These are phyloP conservation scores for Clonostachys byssicola DNA, from an alignment of 2,329 filamentous ascomycete genomes.

Conservation along the genomic window DNA sequence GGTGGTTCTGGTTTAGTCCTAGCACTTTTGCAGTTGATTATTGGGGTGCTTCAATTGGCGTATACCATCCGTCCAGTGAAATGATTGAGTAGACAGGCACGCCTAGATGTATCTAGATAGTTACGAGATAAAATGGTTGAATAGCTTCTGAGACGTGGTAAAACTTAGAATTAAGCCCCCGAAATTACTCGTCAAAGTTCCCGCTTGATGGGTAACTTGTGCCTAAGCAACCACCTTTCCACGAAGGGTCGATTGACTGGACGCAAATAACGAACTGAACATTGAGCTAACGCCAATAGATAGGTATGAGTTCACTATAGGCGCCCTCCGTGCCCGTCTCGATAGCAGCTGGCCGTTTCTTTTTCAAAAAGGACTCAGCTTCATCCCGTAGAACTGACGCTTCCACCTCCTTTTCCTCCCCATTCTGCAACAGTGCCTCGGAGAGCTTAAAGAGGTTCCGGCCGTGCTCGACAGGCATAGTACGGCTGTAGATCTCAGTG, in stretches of 20 bases:
- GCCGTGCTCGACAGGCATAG: slow-evolving; percentile 4
- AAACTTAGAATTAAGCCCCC: too few relatives aligned
- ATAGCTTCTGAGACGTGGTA: background rate
- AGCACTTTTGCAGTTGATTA: background rate
- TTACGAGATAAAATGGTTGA: background rate
- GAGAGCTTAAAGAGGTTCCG: slow-evolving; percentile 6
- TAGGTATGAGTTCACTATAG: background rate
- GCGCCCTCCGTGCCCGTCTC: background rate
- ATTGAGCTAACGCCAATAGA: background rate
- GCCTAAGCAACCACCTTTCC: too few relatives aligned
- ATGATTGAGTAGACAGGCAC: background rate
- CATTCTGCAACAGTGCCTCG: slow-evolving; percentile 2
- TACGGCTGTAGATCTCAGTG: slow-evolving; percentile 1
- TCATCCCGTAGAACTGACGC: background rate
- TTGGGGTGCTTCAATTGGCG: background rate
- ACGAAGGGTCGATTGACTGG: too few relatives aligned
- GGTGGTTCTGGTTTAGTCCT: background rate
- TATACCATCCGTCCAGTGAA: background rate
- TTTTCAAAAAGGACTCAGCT: background rate
- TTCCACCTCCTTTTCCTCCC: background rate
- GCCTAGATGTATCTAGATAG: too few relatives aligned
- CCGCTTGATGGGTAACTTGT: too few relatives aligned
- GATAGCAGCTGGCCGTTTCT: background rate
- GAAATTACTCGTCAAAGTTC: too few relatives aligned
- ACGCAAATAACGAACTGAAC: too few relatives aligned